Evolutionary conservation across 352 stramenopile species (phyloP).

Genomic region (Globisporangium rhizosaccharum): DNA sequence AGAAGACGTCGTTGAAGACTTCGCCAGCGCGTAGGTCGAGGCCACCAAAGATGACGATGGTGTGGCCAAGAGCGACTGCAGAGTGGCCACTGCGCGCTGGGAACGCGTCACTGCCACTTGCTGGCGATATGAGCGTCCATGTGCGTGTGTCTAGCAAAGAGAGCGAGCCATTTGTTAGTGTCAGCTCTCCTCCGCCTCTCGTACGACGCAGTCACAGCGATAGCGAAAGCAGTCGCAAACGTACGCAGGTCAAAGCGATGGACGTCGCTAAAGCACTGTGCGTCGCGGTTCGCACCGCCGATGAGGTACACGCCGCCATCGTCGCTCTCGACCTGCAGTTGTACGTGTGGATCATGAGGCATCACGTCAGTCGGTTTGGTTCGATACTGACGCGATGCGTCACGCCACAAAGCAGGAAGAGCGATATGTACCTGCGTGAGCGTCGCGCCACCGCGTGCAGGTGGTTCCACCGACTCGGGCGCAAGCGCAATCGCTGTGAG

Average conservation of each 20-base stretch:
- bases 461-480: conserved; percentile 13
- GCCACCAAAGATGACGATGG: conserved; percentile 58
- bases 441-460: conserved; percentile 39
- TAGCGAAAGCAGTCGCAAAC: neutral
- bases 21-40: conserved; percentile 31
- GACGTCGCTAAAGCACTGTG: conserved; percentile 46
- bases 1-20: conserved; percentile 52
- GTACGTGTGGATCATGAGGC: neutral
- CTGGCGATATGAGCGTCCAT: conserved; percentile 22
- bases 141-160: conserved; percentile 8
- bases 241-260: conserved; percentile 41
- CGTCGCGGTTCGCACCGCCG: conserved; percentile 51
- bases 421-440: conserved; percentile 33
- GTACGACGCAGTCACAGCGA: neutral
- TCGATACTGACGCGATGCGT: neutral
- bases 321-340: conserved; percentile 17
- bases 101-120: conserved; percentile 15
- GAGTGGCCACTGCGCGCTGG: conserved; percentile 61
- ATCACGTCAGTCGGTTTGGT: neutral
- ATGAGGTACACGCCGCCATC: conserved; percentile 45
- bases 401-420: neutral
- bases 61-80: conserved; percentile 30
- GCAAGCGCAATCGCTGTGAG: conserved; percentile 6
- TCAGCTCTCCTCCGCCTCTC: no score
- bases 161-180: neutral